Conservation (phyloP, 192 early-diverging fungal genomes). For the Coemansia sp. region DNA sequence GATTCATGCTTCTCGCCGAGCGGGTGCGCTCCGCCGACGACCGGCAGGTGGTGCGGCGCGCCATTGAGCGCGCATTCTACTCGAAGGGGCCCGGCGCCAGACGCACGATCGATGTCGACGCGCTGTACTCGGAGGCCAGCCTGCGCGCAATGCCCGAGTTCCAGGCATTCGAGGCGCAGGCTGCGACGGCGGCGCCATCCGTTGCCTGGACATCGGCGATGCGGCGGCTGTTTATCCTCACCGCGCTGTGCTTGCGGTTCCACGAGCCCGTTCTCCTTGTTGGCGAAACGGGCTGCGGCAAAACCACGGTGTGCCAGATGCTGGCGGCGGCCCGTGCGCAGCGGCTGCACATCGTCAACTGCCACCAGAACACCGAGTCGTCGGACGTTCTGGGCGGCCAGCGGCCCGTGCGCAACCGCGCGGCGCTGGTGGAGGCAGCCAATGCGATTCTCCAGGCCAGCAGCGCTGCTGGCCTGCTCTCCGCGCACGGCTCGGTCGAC, state of each 20-base stretch:
- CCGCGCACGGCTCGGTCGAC: constrained; percentile 13
- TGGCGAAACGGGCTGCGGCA: constrained; percentile 98
- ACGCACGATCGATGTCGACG: constrained; percentile 30
- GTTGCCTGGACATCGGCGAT: constrained; percentile 94
- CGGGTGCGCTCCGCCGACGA: constrained; percentile 82
- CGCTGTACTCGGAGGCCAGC: constrained; percentile 28
- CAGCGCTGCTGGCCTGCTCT: neutral
- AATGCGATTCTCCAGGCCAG: constrained; percentile 42
- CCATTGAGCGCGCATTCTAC: constrained; percentile 81
- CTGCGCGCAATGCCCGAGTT: constrained; percentile 49
- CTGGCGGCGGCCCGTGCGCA: constrained; percentile 65
- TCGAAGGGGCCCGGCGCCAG: constrained; percentile 55
- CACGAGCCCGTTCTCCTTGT: constrained; percentile 93
- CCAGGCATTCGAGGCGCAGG: constrained; percentile 19
- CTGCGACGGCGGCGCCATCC: neutral
- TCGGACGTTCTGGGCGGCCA: constrained; percentile 92
- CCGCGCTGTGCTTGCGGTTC: constrained; percentile 73
- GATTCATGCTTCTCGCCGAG: constrained; percentile 94
- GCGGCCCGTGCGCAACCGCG: constrained; percentile 82
- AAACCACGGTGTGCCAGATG: constrained; percentile 97
- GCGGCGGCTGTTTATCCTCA: constrained; percentile 85
- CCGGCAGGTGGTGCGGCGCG: constrained; percentile 72
- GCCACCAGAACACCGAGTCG: constrained; percentile 95
- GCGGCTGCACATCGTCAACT: constrained; percentile 87
- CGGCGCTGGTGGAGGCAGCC: constrained; percentile 55